Conservation (phyloP, 1,284 basidiomycete species). For the Moesziomyces sp. region DNA sequence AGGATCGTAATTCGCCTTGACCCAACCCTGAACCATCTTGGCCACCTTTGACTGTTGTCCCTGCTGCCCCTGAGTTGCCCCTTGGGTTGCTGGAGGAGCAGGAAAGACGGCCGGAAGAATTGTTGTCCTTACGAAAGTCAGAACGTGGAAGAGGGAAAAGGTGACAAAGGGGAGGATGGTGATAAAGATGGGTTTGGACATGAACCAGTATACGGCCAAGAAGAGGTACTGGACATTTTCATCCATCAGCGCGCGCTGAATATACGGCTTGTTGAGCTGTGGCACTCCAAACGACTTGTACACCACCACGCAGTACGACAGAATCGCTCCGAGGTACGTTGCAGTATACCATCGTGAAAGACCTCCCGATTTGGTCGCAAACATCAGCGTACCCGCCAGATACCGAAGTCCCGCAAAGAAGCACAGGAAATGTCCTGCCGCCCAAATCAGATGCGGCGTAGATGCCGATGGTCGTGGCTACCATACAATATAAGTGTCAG, state of each 20-base stretch:
- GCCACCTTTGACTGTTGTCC: slow-evolving; percentile 53
- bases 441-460: slow-evolving; percentile 67
- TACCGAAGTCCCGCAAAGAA: slow-evolving; percentile 65
- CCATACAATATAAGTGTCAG: slow-evolving; percentile 1
- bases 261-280: slow-evolving; percentile 63
- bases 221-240: slow-evolving; percentile 68
- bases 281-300: slow-evolving; percentile 67
- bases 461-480: slow-evolving; percentile 58
- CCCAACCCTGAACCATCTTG: slow-evolving; percentile 66
- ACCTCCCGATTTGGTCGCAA: slow-evolving; percentile 47
- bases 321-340: slow-evolving; percentile 66
- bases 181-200: slow-evolving; percentile 66
- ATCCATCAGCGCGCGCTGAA: slow-evolving; percentile 67
- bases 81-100: slow-evolving; percentile 37
- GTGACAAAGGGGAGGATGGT: slow-evolving; percentile 67
- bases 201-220: slow-evolving; percentile 67
- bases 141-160: slow-evolving; percentile 67
- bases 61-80: slow-evolving; percentile 7
- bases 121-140: slow-evolving; percentile 62
- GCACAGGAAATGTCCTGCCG: slow-evolving; percentile 65
- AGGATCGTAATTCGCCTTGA: slow-evolving; percentile 67
- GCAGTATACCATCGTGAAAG: slow-evolving; percentile 62
- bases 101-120: slow-evolving; percentile 58
- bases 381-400: slow-evolving; percentile 53
- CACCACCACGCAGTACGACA: slow-evolving; percentile 67